A percentile compares a stretch with the other conserved stretches of the same genome.
Evolutionary conservation across 768 basidiomycete species (phyloP).

Genomic region (Chalciporus chontae): DNA sequence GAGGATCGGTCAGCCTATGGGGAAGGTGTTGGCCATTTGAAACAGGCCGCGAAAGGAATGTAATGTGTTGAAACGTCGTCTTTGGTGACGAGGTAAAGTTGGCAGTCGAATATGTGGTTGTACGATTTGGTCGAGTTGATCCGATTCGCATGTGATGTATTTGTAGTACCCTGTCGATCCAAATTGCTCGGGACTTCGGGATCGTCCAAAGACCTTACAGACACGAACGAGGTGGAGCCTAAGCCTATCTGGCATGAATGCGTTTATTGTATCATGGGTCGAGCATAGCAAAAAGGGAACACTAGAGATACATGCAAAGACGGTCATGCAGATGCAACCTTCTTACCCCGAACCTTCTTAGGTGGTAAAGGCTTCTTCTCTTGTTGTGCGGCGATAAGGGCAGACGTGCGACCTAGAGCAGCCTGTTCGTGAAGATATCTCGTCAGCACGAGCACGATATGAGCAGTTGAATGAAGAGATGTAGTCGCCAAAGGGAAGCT

Average conservation of each 20-base stretch:
- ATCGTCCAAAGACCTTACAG: background rate
- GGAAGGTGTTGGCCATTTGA: constrained; percentile 38
- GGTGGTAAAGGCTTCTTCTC: constrained; percentile 64
- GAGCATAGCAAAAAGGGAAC: constrained; percentile 18
- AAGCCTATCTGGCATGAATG: constrained; percentile 5
- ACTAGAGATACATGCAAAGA: constrained; percentile 25
- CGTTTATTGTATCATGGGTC: constrained; percentile 18
- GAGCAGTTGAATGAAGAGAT: constrained; percentile 3
- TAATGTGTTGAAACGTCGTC: background rate
- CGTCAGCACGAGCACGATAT: constrained; percentile 11
- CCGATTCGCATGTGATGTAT: constrained; percentile 11
- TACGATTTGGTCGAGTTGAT: constrained; percentile 7
- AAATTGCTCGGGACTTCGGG: constrained; percentile 1
- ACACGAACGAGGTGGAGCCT: background rate
- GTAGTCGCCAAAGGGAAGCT: constrained; percentile 27
- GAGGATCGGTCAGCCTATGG: constrained; percentile 58
- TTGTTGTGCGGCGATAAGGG: constrained; percentile 64
- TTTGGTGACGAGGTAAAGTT: background rate
- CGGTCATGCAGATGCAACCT: constrained; percentile 31
- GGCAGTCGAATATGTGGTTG: no score
- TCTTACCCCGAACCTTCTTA: constrained; percentile 75
- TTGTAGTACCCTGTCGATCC: constrained; percentile 18
- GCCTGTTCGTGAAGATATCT: constrained; percentile 42
- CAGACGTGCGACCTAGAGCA: constrained; percentile 72
- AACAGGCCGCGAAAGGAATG: background rate